Percentiles rank a stretch among this genome's conserved stretches.
phyloP scores from a whole-genome alignment of 495 filamentous ascomycete species.

The Neurospora sp. region DNA sequence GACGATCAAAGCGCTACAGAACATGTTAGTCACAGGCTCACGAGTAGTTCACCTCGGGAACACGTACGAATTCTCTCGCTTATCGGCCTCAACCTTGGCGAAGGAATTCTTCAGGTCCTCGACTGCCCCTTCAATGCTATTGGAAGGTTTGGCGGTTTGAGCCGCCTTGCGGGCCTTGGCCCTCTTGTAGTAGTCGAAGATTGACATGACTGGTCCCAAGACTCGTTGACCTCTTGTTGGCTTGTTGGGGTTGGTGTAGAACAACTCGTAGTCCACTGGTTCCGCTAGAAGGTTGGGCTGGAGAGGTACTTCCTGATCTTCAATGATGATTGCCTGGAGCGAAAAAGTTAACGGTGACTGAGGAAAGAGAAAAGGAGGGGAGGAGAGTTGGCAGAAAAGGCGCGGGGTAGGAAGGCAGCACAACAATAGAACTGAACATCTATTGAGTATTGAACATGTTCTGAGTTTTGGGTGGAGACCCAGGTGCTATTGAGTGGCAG shows the following conservation, averaged over 20 bases:
- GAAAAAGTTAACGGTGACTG: slow-evolving; percentile 5
- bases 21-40: slow-evolving; percentile 10
- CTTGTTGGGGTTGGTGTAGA: slow-evolving; percentile 25
- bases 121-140: not conserved
- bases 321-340: slow-evolving; percentile 30
- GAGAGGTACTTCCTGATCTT: slow-evolving; percentile 22
- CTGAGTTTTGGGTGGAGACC: not conserved
- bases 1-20: slow-evolving; percentile 22
- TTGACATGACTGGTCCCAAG: slow-evolving; percentile 36
- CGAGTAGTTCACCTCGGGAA: slow-evolving; percentile 30
- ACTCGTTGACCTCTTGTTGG: slow-evolving; percentile 20
- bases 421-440: not conserved
- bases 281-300: slow-evolving; percentile 7
- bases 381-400: not conserved
- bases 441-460: not conserved
- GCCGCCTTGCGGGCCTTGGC: slow-evolving; percentile 6
- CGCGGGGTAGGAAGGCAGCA: not conserved
- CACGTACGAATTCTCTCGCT: slow-evolving; percentile 46
- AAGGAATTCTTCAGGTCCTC: slow-evolving; percentile 29
- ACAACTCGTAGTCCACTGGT: slow-evolving; percentile 34
- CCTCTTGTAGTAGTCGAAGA: slow-evolving; percentile 31
- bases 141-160: slow-evolving; percentile 1
- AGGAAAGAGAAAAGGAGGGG: not conserved
- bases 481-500: slow-evolving; percentile 4
- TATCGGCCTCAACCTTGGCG: slow-evolving; percentile 27